Evolutionary conservation across 2,329 filamentous ascomycete species (phyloP), one percentile per base, ranked within the genome.

Genomic region (Pyricularia pennisetigena): DNA sequence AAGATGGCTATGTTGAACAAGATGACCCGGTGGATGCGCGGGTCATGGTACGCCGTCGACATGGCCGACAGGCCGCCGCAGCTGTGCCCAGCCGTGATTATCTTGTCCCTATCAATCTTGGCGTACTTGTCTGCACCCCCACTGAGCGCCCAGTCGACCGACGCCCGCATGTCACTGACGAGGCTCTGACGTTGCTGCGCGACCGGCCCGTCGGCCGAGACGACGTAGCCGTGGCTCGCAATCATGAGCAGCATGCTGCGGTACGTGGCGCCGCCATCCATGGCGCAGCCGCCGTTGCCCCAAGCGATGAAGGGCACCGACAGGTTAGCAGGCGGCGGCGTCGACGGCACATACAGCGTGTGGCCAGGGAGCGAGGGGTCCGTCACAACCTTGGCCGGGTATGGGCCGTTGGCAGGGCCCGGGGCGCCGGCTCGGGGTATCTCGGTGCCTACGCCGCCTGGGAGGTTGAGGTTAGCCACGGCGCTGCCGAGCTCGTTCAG

Each of bases 211-310:
- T 71, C 72, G 12, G 70, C 72, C 9, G 71, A 70, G 32, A 73
- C 69, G 41, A 74, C 70, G 68, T 73, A 73, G 28, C 72, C 72
- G 67, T 73, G 69, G 61, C 70, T 72, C 16, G 72, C 72, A n/a
- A 74, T 69, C 66, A 73, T 70, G 63, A 70, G 69, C 28, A 74
- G 68, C 41, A 74, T 71, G 69, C 72, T 74, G 59, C 69, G 67
- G 64, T 72, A 72, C 26, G 68, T 49, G 12, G 70, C 67, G 23
- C 70, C 69, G 61, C 41, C 65, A 12, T 69, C 69, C 9, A 72
- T 71, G 26, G 68, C 69, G 68, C 72, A 74, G 54, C 72, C 72
- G 63, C 72, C 72, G 67, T 74, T 72, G 68, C 70, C 72, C 70
- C 70, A 74, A 3, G 70, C 59, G 57, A 74, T 70, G 61, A 72